Evolutionary conservation across 1,284 basidiomycete species (phyloP), one percentile per base, ranked within the genome.

Genomic region (Boletus smithii): DNA sequence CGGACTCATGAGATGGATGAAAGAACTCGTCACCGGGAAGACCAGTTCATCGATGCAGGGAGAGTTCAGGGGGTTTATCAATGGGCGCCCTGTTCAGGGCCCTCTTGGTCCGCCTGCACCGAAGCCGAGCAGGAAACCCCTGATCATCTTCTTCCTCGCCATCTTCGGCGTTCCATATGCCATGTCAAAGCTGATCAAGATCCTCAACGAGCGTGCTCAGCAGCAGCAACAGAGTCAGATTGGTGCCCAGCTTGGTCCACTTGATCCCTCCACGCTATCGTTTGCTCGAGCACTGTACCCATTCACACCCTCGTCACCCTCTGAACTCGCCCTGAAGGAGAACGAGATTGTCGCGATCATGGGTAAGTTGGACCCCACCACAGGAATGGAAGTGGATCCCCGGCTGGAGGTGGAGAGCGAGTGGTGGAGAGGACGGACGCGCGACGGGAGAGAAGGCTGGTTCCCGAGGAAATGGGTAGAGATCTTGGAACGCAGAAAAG

Each of bases 271-370:
- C 42, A 75, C 75, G 54, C 77, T 99, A 36, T 85, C 85, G 2
- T 99, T 99, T 62, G 95, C 91, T 2, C 80, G 94, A 14, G 86
- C 94, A 1, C 68, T 88, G 39, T 95, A 90, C 69, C 76, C 87
- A 1, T 97, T 97, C 67, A 78, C 80, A 20, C 76, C 91, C 2
- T 75, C 77, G 2, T 85, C 84, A 46, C 80, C 83, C 17, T 81
- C 83, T 42, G 95, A 98, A 71, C 79, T 99, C 13, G 74, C 74
- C 17, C 74, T 99, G 51, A 84, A 88, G 64, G 84, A 89, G 65
- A 91, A 95, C 62, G 94, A 97, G 67, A 93, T 99, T 50, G 90
- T 99, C 3, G 97, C 97, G 3, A 85, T 99, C 41, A 82, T 95
- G 69, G 90, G 82, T 40, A 90, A 88, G 65, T 69, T 88, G 51